Conservation (phyloP, 139 green algal species). For the Auxenochlorella pyrenoidosa region DNA sequence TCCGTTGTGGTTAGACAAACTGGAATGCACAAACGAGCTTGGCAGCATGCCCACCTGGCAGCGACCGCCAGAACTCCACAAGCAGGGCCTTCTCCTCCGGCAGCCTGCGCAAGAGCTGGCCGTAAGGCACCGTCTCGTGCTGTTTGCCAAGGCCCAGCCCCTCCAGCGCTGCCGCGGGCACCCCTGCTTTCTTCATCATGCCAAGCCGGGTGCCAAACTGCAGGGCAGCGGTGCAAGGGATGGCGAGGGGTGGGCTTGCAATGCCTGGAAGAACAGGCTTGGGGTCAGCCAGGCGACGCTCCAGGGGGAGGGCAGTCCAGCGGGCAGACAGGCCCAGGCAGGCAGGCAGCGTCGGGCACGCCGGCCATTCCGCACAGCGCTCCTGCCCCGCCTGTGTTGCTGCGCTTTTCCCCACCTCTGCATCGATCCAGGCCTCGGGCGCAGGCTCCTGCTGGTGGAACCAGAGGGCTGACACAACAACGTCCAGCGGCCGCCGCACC, state of each 20-base stretch:
- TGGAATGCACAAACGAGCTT: too few relatives aligned
- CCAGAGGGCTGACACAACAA: slow-evolving; percentile 22
- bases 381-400: too few relatives aligned
- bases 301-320: too few relatives aligned
- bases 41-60: background rate
- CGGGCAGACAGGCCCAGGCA: too few relatives aligned
- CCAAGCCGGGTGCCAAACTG: background rate
- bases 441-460: slow-evolving; percentile 30
- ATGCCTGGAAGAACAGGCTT: too few relatives aligned
- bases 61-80: slow-evolving; percentile 33
- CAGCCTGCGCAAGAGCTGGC: slow-evolving; percentile 28
- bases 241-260: background rate
- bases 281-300: too few relatives aligned
- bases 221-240: background rate
- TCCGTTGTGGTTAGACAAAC: too few relatives aligned
- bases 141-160: background rate
- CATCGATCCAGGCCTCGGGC: slow-evolving; percentile 26
- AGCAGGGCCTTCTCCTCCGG: slow-evolving; percentile 1
- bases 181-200: background rate
- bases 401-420: background rate
- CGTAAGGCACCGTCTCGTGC: slow-evolving; percentile 1
- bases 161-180: background rate
- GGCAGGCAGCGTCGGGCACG: too few relatives aligned
- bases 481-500: slow-evolving; percentile 19
- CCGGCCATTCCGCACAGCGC: too few relatives aligned